These are phyloP conservation scores for Eimeria nieschulzi DNA, from an alignment of 169 alveolate genomes.

Conservation along the genomic window DNA sequence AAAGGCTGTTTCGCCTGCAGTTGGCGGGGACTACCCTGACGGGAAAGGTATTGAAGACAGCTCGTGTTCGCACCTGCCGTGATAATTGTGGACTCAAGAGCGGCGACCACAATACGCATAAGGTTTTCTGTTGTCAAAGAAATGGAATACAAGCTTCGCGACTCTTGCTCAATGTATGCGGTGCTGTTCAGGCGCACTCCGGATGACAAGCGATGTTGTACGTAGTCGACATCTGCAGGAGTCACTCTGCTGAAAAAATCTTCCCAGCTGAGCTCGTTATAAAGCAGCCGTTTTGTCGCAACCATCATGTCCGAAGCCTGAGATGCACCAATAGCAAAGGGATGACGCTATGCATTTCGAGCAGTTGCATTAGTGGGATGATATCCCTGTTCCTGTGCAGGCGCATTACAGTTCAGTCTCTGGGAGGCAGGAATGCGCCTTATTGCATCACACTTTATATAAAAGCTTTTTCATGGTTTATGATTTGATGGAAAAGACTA, in stretches of 20 bases:
- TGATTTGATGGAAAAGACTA: no score
- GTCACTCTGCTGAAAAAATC: constrained; percentile 18
- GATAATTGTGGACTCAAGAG: constrained; percentile 48
- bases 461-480: no score
- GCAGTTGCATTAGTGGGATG: no score
- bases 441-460: no score
- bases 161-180: neutral
- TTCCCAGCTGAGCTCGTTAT: constrained; percentile 28
- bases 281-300: constrained; percentile 49
- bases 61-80: constrained; percentile 21
- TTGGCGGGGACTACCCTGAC: no score
- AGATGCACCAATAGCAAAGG: neutral
- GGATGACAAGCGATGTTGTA: constrained; percentile 18
- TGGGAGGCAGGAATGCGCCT: no score
- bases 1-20: no score
- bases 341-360: no score
- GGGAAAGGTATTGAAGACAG: neutral
- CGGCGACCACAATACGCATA: constrained; percentile 5
- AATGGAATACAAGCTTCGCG: constrained; percentile 29
- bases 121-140: constrained; percentile 27
- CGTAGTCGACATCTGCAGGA: constrained; percentile 50
- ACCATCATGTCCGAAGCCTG: constrained; percentile 60
- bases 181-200: constrained; percentile 45
- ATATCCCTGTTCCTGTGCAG: no score
- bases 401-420: no score